A percentile compares a stretch with the other conserved stretches of the same genome.
Conservation (phyloP, 2,329 filamentous ascomycete species). For the Alternaria triticina region DNA sequence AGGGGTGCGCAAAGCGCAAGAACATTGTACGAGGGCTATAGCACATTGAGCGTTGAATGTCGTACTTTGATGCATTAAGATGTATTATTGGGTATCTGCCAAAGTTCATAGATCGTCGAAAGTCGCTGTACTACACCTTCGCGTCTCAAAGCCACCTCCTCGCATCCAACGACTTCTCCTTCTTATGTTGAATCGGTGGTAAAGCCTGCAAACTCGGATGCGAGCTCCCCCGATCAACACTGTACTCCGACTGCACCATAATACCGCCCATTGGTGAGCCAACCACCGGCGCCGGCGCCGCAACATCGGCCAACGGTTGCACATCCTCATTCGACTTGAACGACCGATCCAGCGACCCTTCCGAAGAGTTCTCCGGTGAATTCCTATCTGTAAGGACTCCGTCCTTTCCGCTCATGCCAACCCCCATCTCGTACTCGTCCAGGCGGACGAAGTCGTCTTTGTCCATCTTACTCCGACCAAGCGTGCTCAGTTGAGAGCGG, state of each 20-base stretch:
- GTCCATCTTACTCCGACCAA: neutral
- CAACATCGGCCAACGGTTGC: neutral
- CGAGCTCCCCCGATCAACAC: neutral
- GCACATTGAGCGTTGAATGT: no score
- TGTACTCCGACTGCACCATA: constrained; percentile 1
- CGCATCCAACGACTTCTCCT: neutral
- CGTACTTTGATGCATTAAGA: neutral
- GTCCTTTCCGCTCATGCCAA: neutral
- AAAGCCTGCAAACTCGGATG: neutral
- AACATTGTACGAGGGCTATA: neutral
- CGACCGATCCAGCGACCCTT: neutral
- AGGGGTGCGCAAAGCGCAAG: neutral
- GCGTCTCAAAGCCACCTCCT: neutral
- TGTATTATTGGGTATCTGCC: neutral
- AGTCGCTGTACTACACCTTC: neutral
- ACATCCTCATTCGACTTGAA: neutral
- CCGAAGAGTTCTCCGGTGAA: neutral
- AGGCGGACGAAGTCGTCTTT: constrained; percentile 5
- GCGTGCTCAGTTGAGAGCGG: neutral
- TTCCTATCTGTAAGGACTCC: neutral
- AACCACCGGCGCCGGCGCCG: neutral
- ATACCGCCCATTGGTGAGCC: neutral
- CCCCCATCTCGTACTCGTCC: neutral
- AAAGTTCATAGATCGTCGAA: neutral
- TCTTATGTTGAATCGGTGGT: neutral